Base-by-base conservation (phyloP, 768 basidiomycete genomes). In the Chalciporus pseudorubinellus region DNA sequence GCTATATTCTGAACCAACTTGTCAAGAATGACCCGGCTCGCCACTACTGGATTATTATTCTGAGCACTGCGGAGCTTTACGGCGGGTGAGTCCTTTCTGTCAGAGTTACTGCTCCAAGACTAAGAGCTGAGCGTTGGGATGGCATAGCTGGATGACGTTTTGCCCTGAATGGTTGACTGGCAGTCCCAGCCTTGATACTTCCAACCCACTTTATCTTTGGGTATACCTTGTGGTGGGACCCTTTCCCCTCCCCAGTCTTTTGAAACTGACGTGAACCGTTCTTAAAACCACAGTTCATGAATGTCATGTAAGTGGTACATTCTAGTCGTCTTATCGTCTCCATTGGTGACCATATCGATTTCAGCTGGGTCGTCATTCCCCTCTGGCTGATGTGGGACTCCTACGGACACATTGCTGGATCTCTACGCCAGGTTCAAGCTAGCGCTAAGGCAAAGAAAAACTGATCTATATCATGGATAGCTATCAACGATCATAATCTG, bases 121-220 rank as follows among this genome's bases (percentile, higher is more conserved):
- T 20, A 4, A 8, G 22, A 33, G 18, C 42, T 44, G 38, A 48
- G 33, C 43, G 22, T 39, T 31, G 29, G 24, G 14, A 45, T 20
- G 12, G 14, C 33, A 1, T 53, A 85, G 84, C 26, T 91, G 84
- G 84, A 91, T 92, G 90, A 92, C 89, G 3, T 92, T 92, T 70
- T 85, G 83, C 61, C 90, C 90, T 1, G 90, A 92, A 69, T 92
- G 89, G 89, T 71, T 92, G 43, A 83, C 79, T 1, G 88, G 87
- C 18, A 87, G 81, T 60, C 81, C 83, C 1, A 87, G 77, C 64
- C 69, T 92, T 47, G 77, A 87, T 60, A 88, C 81, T 0, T 85
- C 84, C 8, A 88, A 89, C 59, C 70, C 74, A 22, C 69, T 91
- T 33, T 79, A 83, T 62, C 75, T 90, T 46, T 92, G 88, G 88